Conservation (phyloP, 441 rosid species). For the Erodium chrysanthum region DNA sequence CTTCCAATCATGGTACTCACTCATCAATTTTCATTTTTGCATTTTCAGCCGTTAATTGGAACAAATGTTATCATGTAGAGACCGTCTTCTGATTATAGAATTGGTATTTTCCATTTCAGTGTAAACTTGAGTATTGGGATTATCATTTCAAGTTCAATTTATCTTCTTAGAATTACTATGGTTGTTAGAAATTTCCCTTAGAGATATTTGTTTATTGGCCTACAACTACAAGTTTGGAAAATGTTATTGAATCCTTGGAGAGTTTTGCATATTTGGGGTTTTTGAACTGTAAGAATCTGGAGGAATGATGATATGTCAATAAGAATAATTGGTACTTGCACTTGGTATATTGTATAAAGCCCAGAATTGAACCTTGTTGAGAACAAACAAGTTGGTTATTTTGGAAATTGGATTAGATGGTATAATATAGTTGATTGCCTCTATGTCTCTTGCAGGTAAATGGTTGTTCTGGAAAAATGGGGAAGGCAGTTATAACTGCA, state of each 20-base stretch:
- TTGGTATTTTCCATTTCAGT: neutral
- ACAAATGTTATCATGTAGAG: no score
- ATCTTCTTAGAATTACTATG: neutral
- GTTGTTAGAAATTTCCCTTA: neutral
- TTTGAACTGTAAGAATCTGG: neutral
- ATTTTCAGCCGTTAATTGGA: no score
- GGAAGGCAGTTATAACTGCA: slow-evolving; percentile 70
- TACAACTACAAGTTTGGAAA: neutral
- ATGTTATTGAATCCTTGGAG: neutral
- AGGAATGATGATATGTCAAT: neutral
- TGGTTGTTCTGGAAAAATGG: slow-evolving; percentile 78
- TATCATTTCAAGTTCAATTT: no score
- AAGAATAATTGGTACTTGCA: neutral
- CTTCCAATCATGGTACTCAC: slow-evolving; percentile 39
- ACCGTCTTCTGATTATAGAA: neutral
- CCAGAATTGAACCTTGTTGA: neutral
- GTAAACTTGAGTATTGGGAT: neutral
- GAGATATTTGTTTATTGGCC: neutral
- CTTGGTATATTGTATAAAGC: no score
- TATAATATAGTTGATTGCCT: neutral
- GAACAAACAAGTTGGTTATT: neutral
- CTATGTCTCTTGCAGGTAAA: slow-evolving; percentile 43
- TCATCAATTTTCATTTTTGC: neutral
- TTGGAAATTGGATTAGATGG: neutral
- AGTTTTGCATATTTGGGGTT: neutral